phyloP scores from a whole-genome alignment of 2,329 filamentous ascomycete species.

The Fusarium mangiferae region DNA sequence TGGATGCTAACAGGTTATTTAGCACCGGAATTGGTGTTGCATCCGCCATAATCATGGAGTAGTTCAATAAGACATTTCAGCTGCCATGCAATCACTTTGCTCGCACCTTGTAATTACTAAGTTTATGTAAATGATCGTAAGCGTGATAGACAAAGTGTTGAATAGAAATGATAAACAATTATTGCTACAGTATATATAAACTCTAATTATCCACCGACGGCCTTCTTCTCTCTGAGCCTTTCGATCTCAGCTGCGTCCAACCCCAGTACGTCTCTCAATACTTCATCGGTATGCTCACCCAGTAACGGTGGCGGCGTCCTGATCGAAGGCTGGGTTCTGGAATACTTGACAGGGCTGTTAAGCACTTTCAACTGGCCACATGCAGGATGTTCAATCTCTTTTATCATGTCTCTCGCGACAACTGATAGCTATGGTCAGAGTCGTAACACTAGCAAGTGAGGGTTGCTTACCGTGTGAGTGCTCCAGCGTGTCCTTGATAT shows the following conservation, averaged over 20 bases:
- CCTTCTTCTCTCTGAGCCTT: not conserved
- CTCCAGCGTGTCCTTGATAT: constrained; percentile 83
- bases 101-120: not conserved
- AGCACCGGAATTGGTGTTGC: not conserved
- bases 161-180: fast-evolving
- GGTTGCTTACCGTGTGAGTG: constrained; percentile 85
- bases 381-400: constrained; percentile 80
- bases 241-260: fast-evolving
- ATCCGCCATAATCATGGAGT: not conserved
- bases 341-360: constrained; percentile 94
- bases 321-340: constrained; percentile 78
- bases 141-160: fast-evolving
- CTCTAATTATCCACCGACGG: not conserved
- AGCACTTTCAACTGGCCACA: constrained; percentile 89
- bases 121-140: not conserved
- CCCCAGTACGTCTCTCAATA: constrained; percentile 57
- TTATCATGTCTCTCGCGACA: constrained; percentile 90
- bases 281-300: constrained; percentile 84
- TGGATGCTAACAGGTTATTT: fast-evolving
- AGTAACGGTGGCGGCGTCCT: constrained; percentile 82
- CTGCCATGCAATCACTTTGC: fast-evolving
- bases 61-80: fast-evolving
- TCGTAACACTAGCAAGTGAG: too few species aligned
- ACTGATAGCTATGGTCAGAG: too few species aligned
- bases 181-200: fast-evolving